These are phyloP conservation scores for Pythium coloratum DNA, from an alignment of 352 stramenopile species.

Conservation along the genomic window DNA sequence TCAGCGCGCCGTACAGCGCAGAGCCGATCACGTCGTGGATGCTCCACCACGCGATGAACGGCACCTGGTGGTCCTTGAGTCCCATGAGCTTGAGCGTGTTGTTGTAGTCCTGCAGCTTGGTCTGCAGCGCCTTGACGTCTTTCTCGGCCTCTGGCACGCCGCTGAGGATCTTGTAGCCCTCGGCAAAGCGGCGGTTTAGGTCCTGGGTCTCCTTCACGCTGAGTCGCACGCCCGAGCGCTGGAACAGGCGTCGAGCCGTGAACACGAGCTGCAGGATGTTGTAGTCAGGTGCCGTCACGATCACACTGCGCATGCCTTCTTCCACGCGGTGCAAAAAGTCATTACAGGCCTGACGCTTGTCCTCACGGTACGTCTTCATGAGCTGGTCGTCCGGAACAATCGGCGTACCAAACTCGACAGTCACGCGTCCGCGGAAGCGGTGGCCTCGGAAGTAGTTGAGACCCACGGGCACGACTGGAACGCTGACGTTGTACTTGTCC, in stretches of 20 bases:
- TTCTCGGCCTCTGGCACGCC: slow-evolving; percentile 57
- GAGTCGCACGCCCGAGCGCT: slow-evolving; percentile 83
- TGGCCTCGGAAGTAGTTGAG: slow-evolving; percentile 98
- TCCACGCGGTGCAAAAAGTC: slow-evolving; percentile 81
- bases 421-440: slow-evolving; percentile 94
- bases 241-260: slow-evolving; percentile 94
- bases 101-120: slow-evolving; percentile 86
- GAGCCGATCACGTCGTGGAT: slow-evolving; percentile 90
- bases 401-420: slow-evolving; percentile 96
- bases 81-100: slow-evolving; percentile 85
- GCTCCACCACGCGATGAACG: slow-evolving; percentile 85
- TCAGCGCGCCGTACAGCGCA: slow-evolving; percentile 77
- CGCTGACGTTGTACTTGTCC: slow-evolving; percentile 95
- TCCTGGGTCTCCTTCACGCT: slow-evolving; percentile 91
- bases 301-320: slow-evolving; percentile 90
- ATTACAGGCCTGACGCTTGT: slow-evolving; percentile 84
- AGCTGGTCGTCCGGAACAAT: slow-evolving; percentile 85
- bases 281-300: slow-evolving; percentile 98
- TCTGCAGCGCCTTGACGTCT: slow-evolving; percentile 61
- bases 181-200: slow-evolving; percentile 90
- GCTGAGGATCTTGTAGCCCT: slow-evolving; percentile 87
- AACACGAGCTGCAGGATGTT: slow-evolving; percentile 95
- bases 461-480: slow-evolving; percentile 96
- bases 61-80: slow-evolving; percentile 90
- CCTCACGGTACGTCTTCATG: slow-evolving; percentile 86